phyloP scores from a whole-genome alignment of 768 basidiomycete genomes.

The Dacryopinax spathularia region DNA sequence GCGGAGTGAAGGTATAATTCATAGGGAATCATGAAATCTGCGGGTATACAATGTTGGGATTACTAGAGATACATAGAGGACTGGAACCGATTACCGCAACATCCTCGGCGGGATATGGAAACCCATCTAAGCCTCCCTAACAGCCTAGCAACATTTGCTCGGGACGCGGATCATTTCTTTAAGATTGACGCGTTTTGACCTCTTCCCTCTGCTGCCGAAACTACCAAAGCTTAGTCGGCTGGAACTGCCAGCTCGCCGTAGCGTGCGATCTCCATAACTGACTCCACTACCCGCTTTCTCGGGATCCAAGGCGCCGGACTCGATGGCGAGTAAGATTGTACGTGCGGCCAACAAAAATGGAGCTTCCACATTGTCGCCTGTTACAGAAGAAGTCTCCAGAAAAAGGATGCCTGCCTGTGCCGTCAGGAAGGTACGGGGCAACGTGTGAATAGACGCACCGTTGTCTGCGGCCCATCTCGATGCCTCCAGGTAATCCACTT shows the following conservation, averaged over 20 bases:
- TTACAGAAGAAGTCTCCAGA: conserved; percentile 81
- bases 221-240: conserved; percentile 60
- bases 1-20: background rate
- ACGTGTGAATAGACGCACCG: conserved; percentile 32
- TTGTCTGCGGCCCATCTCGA: conserved; percentile 93
- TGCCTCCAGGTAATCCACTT: conserved; percentile 92
- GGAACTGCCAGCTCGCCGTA: conserved; percentile 82
- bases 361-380: conserved; percentile 85
- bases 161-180: background rate
- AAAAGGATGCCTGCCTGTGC: conserved; percentile 64
- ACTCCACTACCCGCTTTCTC: conserved; percentile 92
- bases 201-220: background rate
- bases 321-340: conserved; percentile 77
- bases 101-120: background rate
- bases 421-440: background rate
- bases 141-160: background rate
- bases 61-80: background rate
- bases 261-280: conserved; percentile 86
- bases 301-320: conserved; percentile 80
- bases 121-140: background rate
- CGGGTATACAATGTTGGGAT: background rate
- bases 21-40: background rate
- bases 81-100: background rate
- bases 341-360: conserved; percentile 78
- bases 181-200: background rate